These are phyloP conservation scores for Termitomyces sp. DNA, from an alignment of 768 basidiomycete genomes.

Conservation along the genomic window DNA sequence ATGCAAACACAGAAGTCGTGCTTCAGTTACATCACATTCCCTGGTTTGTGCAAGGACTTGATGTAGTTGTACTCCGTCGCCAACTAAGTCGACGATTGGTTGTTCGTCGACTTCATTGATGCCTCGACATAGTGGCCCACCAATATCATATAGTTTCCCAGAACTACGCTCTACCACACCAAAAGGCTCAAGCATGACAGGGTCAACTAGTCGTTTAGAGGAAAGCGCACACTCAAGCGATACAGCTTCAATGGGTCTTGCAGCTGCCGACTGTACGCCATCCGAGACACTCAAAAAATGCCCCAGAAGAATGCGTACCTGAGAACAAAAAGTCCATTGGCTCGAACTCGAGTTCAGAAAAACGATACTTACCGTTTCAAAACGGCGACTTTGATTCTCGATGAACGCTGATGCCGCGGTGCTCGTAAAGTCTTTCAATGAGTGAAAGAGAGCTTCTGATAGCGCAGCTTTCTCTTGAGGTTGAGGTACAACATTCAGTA, in stretches of 20 bases:
- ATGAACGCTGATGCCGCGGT: not conserved
- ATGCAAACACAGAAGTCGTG: not conserved
- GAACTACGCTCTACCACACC: not conserved
- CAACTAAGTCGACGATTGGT: not conserved
- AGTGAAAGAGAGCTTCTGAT: not conserved
- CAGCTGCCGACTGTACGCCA: not conserved
- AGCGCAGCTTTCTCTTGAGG: not conserved
- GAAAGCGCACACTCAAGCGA: not conserved
- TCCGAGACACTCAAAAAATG: not conserved
- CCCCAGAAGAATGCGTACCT: not conserved
- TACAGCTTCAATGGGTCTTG: not conserved
- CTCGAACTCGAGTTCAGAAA: not conserved
- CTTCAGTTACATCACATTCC: not conserved
- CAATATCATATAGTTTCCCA: not conserved
- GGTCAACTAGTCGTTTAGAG: not conserved
- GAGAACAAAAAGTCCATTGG: not conserved
- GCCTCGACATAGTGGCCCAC: not conserved
- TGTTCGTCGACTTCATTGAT: not conserved
- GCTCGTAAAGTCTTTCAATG: not conserved
- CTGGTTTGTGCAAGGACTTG: not conserved
- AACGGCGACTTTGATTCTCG: not conserved
- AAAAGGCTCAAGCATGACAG: not conserved
- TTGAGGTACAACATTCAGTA: not conserved
- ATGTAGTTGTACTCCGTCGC: not conserved
- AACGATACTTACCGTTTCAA: not conserved